Base-by-base conservation (phyloP, 495 filamentous ascomycete genomes). In the Friedmanniomyces simplex region DNA sequence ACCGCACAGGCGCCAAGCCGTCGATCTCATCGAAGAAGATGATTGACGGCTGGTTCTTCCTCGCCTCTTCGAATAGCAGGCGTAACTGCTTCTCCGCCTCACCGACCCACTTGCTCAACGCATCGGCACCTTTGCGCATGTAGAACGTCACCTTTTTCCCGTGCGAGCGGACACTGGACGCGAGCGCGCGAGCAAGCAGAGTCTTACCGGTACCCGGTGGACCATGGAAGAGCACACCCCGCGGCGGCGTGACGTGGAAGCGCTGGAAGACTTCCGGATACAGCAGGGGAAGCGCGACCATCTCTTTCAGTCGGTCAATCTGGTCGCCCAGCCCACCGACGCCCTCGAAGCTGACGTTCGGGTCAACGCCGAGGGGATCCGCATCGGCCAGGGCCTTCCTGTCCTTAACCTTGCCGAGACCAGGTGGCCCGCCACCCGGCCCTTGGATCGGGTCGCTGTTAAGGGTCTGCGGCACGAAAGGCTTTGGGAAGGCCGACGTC, bases 1-100 rank as follows among this genome's bases (percentile, higher is more conserved):
- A 97, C 55, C 93, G 82, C 11, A 96, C 91, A 47, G 93, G 93
- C 1, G 93, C 93, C 57, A 98, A 79, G 30, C 82, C 93, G 73
- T 98, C 93, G 59, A 98, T 98, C 68, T 98, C 93, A 70, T 98
- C 93, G 63, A 98, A 98, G 75, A 98, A 98, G 66, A 98, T 98
- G 70, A 98, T 98, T 67, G 90, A 96, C 0, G 93, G 93, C 67
- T 97, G 94, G 10, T 82, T 96, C 67, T 87, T 90, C 61, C 89
- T 80, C 14, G 93, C 93, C 71, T 98, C 94, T 63, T 98, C 93
- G 63, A 98, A 98, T 2, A 98, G 77, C 54, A 96, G 72, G 25
- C 93, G 82, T 20, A 98, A 78, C 67, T 97, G 93, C 65, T 90
- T 82, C 70, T 98, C 93, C 14, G 94, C 94, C 73, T 98, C 93